Evolutionary conservation across 2,329 filamentous ascomycete species (phyloP).

Genomic region (Cytospora chrysosperma): DNA sequence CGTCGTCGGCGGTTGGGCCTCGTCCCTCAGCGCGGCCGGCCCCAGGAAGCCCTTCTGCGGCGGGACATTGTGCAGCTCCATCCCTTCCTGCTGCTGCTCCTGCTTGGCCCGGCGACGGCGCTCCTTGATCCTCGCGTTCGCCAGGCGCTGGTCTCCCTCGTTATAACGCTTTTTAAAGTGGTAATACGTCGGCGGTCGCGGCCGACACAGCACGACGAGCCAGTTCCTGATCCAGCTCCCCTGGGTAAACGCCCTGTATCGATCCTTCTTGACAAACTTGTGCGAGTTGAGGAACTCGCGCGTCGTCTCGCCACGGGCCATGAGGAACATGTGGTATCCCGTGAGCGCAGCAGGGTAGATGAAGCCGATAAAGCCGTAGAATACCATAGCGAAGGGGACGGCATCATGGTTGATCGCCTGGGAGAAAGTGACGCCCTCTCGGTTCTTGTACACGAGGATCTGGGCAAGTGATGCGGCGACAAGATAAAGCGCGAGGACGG

Average conservation of each 20-base stretch:
- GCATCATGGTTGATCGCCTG: slow-evolving; percentile 68
- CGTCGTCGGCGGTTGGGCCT: slow-evolving; percentile 13
- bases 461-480: slow-evolving; percentile 78
- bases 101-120: slow-evolving; percentile 40
- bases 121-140: slow-evolving; percentile 41
- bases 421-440: slow-evolving; percentile 65
- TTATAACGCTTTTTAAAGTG: slow-evolving; percentile 76
- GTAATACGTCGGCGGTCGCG: slow-evolving; percentile 84
- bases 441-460: slow-evolving; percentile 68
- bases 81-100: slow-evolving; percentile 41
- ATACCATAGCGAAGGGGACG: slow-evolving; percentile 83
- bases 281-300: slow-evolving; percentile 94
- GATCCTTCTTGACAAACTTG: slow-evolving; percentile 89
- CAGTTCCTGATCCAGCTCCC: slow-evolving; percentile 75
- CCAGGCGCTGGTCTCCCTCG: slow-evolving; percentile 83
- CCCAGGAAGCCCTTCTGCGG: slow-evolving; percentile 52
- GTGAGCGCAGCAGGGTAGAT: slow-evolving; percentile 82
- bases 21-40: slow-evolving; percentile 45
- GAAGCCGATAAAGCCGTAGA: slow-evolving; percentile 73
- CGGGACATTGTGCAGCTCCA: slow-evolving; percentile 74
- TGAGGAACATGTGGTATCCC: slow-evolving; percentile 88
- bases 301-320: slow-evolving; percentile 89
- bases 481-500: slow-evolving; percentile 73
- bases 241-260: slow-evolving; percentile 87
- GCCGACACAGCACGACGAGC: slow-evolving; percentile 75